These are phyloP conservation scores for Komagataella populi DNA, from an alignment of 805 yeast species.

Conservation along the genomic window DNA sequence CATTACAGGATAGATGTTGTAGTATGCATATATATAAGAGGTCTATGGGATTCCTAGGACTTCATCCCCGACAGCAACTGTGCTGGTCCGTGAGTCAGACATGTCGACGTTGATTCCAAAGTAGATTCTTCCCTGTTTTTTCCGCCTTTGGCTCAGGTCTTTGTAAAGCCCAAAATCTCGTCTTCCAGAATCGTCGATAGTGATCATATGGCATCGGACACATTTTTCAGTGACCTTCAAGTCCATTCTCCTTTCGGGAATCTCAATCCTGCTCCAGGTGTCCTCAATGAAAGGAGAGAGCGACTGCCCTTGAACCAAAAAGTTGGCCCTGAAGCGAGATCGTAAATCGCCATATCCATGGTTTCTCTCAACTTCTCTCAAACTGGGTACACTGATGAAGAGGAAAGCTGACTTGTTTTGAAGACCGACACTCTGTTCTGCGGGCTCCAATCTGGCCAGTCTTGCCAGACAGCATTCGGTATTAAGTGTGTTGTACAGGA, in stretches of 20 bases:
- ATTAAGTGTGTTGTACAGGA: constrained; percentile 16
- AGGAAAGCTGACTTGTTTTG: constrained; percentile 26
- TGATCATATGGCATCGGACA: constrained; percentile 31
- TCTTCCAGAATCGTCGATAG: constrained; percentile 23
- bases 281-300: constrained; percentile 23
- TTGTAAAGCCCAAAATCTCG: constrained; percentile 18
- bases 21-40: not conserved
- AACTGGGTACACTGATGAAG: constrained; percentile 18
- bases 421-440: constrained; percentile 1
- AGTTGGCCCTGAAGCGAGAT: constrained; percentile 22
- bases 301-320: constrained; percentile 15
- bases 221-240: constrained; percentile 16
- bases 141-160: constrained; percentile 19
- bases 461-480: constrained; percentile 22
- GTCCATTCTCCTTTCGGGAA: constrained; percentile 5
- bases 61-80: not conserved
- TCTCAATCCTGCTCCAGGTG: constrained; percentile 14
- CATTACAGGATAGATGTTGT: no score
- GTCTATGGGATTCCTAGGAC: not conserved
- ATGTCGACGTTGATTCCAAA: constrained; percentile 19
- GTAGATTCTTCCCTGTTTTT: constrained; percentile 20
- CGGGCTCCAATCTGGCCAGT: constrained; percentile 6
- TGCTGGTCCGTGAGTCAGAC: constrained; percentile 5
- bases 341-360: constrained; percentile 4
- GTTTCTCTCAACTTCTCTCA: constrained; percentile 5